These are phyloP conservation scores for Penicillium occitanis DNA, from an alignment of 2,329 filamentous ascomycete genomes.

Conservation along the genomic window DNA sequence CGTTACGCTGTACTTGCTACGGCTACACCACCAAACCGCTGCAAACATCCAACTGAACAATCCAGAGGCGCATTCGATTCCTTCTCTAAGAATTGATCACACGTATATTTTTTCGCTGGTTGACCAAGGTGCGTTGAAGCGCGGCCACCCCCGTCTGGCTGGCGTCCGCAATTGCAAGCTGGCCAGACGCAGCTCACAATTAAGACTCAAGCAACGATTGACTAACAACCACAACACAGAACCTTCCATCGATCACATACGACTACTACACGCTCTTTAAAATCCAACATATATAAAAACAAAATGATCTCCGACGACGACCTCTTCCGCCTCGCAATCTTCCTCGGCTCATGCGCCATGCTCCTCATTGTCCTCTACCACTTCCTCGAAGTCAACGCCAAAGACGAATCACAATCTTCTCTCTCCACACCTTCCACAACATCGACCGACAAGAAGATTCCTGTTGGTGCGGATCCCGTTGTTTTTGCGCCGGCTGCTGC, in stretches of 20 bases:
- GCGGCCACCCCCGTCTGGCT: not conserved
- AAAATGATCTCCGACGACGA: slow-evolving; percentile 93
- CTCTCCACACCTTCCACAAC: not conserved
- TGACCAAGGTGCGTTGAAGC: not conserved
- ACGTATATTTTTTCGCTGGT: not conserved
- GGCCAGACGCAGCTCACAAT: slow-evolving; percentile 13
- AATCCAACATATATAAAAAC: not conserved
- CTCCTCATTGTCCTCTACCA: slow-evolving; percentile 92
- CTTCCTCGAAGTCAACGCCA: slow-evolving; percentile 92
- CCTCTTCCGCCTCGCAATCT: slow-evolving; percentile 87
- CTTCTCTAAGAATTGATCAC: not conserved
- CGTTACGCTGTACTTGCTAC: not conserved
- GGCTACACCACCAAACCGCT: not conserved
- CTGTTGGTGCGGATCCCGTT: slow-evolving; percentile 15
- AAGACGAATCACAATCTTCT: slow-evolving; percentile 41
- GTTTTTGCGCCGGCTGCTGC: slow-evolving; percentile 20
- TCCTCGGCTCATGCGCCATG: slow-evolving; percentile 87
- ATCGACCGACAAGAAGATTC: slow-evolving; percentile 20
- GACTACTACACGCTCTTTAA: not conserved
- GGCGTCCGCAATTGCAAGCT: slow-evolving; percentile 18
- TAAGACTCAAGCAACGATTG: not conserved
- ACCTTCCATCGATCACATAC: not conserved
- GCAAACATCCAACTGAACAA: not conserved
- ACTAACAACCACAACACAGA: not conserved
- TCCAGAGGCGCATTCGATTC: not conserved